Base-by-base conservation (phyloP, 139 green algal genomes). In the Yamagishiella unicocca region DNA sequence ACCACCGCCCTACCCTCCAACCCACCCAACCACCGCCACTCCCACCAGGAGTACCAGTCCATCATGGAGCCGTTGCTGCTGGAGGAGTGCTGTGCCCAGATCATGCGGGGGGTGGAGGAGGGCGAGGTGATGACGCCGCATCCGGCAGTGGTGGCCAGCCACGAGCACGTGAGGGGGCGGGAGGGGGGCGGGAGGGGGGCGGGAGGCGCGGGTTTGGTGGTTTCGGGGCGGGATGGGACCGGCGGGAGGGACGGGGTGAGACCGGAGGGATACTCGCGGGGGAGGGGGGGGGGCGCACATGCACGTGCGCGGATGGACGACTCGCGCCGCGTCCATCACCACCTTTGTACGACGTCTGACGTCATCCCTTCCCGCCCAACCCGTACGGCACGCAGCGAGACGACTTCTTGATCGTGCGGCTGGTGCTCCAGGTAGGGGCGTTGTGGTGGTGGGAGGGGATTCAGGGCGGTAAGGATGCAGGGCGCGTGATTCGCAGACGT, bases 21-120 rank as follows among this genome's bases (percentile, higher is more conserved):
- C 50, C 50, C 50, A 58, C 50, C 50, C 50, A 58, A 12, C 50
- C 50, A 58, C 12, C 21, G 24, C 40, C 42, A 1, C 40, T 9
- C 71, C 58, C 78, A 5, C 21, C 90, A 95, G 91, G 90, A 93
- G 50, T 97, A 97, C 79, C 90, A 94, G 12, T 62, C 87, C 8
- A 71, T 94, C 1, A 96, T 97, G 85, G 90, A 96, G 82, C 94
- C 95, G 14, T 90, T 98, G 77, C 78, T 98, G 67, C 90, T 98
- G 81, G 96, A 98, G 88, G 96, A 98, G 89, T 95, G 90, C 71
- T 92, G 90, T 9, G 93, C 95, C 2, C 92, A 96, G 86, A 90
- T 97, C 37, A 75, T 96, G 62, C 88, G 93, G 2, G 95, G 94
- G 8, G 90, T 94, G 72, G 94, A 97, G 88, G 94, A 98, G 87